Evolutionary conservation across 306 rosid genomes (phyloP), one percentile per base, ranked within the genome.

Genomic region (Pueraria montana): DNA sequence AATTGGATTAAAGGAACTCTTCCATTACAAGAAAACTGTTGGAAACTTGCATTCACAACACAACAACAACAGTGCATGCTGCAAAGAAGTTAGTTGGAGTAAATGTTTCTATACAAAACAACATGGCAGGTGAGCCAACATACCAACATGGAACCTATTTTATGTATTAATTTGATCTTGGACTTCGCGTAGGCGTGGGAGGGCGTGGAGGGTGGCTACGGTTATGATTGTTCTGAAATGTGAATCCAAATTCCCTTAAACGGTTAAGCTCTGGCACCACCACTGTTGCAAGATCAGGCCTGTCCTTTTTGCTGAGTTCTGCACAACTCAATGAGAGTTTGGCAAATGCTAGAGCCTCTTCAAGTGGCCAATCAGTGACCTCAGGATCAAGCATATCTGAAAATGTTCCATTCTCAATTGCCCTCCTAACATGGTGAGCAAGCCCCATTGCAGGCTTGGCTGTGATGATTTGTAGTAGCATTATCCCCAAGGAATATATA

Each of bases 381-480:
- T 46, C 6, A 7, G 94, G 97, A 69, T 96, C 98, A 76, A 96
- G 87, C 88, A 94, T 83, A 71, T 94, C 95, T 1, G 17, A 27
- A 62, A 96, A 89, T 23, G 3, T 88, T 49, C 85, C 97, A 18
- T 79, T 86, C 20, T 94, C 94, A 67, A 96, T 91, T 64, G 99
- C 91, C 86, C 45, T 94, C 18, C 30, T 84, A 53, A 94, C 98
- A 46, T 90, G 94, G 82, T 96, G 98, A 10, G 95, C 26, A 34
- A 96, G 81, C 27, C 91, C 98, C 95, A 91, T 92, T 0, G 99
- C 94, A 55, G 94, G 90, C 88, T 69, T 94, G 74, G 91, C 96
- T 36, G 98, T 96, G 86, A 96, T 83, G 8, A 96, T 86, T 81
- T 96, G 99, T 17, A 96, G 95, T 2, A 94, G 87, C 89, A 90